Evolutionary conservation across 139 green algal species (phyloP).

Genomic region (Chlorella sp.): DNA sequence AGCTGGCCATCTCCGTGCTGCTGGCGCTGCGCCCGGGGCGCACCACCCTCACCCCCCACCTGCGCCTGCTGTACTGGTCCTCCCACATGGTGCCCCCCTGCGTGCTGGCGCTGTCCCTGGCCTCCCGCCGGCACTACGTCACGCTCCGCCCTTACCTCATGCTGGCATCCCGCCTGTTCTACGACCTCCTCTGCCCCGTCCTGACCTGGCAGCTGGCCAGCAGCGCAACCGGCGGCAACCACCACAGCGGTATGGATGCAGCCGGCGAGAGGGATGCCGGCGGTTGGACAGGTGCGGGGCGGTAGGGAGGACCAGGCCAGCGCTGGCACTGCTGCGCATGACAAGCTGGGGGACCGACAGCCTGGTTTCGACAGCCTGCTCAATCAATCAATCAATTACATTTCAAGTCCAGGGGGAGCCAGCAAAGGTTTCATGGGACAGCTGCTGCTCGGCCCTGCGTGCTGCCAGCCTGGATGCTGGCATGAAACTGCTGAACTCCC

Average conservation of each 20-base stretch:
- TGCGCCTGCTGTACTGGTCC: conserved; percentile 7
- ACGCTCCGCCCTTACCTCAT: neutral
- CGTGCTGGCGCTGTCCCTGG: neutral
- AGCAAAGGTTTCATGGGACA: too few relatives aligned
- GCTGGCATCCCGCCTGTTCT: neutral
- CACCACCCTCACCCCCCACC: neutral
- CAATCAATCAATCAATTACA: too few relatives aligned
- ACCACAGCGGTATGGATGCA: neutral
- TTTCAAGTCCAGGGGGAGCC: too few relatives aligned
- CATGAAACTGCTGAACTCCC: neutral
- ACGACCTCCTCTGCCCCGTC: neutral
- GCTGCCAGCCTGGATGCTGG: too few relatives aligned
- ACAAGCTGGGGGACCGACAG: too few relatives aligned
- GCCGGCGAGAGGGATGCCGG: neutral
- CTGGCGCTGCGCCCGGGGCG: neutral
- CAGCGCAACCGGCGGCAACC: neutral
- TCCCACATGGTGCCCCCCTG: neutral
- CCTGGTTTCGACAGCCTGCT: too few relatives aligned
- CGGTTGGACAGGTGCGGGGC: neutral
- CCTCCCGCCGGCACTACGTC: neutral
- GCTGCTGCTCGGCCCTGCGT: too few relatives aligned
- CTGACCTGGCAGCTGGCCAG: conserved; percentile 28
- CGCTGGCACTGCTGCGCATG: too few relatives aligned
- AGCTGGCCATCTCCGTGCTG: neutral
- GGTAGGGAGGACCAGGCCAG: too few relatives aligned